These are phyloP conservation scores for Amaranthus cruentus DNA, from an alignment of 148 eudicot genomes.

Conservation along the genomic window DNA sequence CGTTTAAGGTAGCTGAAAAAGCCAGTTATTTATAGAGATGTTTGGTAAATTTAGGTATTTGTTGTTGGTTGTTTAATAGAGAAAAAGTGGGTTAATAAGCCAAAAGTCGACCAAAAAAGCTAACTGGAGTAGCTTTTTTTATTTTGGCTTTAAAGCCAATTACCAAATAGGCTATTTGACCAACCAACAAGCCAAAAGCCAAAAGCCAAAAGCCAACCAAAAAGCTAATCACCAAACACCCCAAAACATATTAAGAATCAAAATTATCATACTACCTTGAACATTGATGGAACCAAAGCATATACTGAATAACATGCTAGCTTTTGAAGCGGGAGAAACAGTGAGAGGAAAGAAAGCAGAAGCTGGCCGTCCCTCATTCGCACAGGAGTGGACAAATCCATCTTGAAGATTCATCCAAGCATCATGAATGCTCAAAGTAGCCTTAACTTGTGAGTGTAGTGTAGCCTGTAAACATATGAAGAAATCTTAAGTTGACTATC, in stretches of 20 bases:
- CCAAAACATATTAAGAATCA: not conserved
- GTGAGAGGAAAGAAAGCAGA: slow-evolving; percentile 80
- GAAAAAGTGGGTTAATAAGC: no score
- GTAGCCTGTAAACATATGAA: slow-evolving; percentile 54
- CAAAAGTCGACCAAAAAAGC: no score
- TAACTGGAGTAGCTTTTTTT: no score
- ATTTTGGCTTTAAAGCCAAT: no score
- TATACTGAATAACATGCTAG: slow-evolving; percentile 80
- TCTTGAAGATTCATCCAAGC: slow-evolving; percentile 98
- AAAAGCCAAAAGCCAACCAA: no score
- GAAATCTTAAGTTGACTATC: not conserved
- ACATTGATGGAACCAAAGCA: slow-evolving; percentile 37
- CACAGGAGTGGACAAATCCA: slow-evolving; percentile 80
- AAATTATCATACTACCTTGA: slow-evolving; percentile 39
- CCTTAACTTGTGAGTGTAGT: slow-evolving; percentile 88
- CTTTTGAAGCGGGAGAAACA: slow-evolving; percentile 71
- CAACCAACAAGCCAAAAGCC: no score
- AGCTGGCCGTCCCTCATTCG: slow-evolving; percentile 67
- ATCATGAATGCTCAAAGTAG: slow-evolving; percentile 74
- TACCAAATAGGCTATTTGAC: no score
- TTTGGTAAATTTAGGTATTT: no score
- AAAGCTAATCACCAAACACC: no score
- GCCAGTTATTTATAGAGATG: no score
- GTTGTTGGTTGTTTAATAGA: no score
- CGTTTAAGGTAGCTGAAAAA: no score